phyloP scores from a whole-genome alignment of 1,284 basidiomycete species.

The Cryptococcus amylolentus region DNA sequence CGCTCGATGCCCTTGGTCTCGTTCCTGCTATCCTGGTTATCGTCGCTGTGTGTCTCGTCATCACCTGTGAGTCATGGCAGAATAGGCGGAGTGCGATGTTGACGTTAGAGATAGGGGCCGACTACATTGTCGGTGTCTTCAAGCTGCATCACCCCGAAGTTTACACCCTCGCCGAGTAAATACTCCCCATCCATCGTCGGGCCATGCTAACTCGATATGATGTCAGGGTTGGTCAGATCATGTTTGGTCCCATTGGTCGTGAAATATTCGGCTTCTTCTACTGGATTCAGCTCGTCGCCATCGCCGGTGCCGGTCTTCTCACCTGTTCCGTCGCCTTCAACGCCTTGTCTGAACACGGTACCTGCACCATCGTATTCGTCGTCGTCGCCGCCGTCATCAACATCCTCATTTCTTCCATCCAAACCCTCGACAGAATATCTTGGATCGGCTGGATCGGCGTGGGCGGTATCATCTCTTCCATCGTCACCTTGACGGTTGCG shows the following conservation, averaged over 20 bases:
- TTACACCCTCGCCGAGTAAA: constrained; percentile 26
- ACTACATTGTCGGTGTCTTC: constrained; percentile 40
- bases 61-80: constrained; percentile 30
- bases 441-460: constrained; percentile 46
- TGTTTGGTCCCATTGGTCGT: constrained; percentile 32
- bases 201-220: neutral
- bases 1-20: constrained; percentile 35
- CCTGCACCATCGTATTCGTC: constrained; percentile 44
- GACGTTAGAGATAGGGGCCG: constrained; percentile 19
- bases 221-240: constrained; percentile 33
- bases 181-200: neutral
- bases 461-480: constrained; percentile 32
- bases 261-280: constrained; percentile 35
- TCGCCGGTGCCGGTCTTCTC: constrained; percentile 33
- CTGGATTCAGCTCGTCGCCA: constrained; percentile 23
- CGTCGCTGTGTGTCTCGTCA: constrained; percentile 36
- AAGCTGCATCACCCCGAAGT: constrained; percentile 38
- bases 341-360: constrained; percentile 42
- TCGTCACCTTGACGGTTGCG: constrained; percentile 45
- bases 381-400: constrained; percentile 26
- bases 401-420: constrained; percentile 4
- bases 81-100: neutral
- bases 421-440: constrained; percentile 43
- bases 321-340: constrained; percentile 48
- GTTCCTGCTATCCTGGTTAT: constrained; percentile 41